A percentile compares a stretch with the other conserved stretches of the same genome.
Evolutionary conservation across 257 asterid species (phyloP).

Genomic region (Nicotiana knightiana): DNA sequence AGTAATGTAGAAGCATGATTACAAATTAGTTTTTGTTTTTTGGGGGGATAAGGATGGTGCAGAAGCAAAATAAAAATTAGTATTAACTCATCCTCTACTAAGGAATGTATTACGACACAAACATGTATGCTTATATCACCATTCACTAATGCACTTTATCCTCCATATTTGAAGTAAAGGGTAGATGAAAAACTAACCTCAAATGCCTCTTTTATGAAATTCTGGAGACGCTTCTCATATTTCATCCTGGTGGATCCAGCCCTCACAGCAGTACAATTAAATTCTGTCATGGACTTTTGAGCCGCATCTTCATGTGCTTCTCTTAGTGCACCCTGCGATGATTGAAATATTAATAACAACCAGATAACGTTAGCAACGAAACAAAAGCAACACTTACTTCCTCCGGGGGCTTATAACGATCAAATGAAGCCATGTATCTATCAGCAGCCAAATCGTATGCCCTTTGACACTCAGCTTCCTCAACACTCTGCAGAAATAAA

Average conservation of each 20-base stretch:
- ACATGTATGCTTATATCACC: background rate
- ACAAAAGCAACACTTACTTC: constrained; percentile 53
- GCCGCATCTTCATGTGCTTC: constrained; percentile 94
- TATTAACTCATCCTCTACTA: background rate
- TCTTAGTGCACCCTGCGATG: constrained; percentile 66
- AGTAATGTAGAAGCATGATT: too few species aligned
- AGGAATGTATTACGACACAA: background rate
- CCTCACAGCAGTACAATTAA: constrained; percentile 84
- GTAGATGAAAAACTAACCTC: constrained; percentile 46
- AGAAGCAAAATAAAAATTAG: background rate
- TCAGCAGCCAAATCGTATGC: constrained; percentile 82
- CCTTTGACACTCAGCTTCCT: constrained; percentile 96
- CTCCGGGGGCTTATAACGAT: constrained; percentile 84
- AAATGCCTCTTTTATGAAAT: constrained; percentile 73
- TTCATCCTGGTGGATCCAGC: constrained; percentile 71
- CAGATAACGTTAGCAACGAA: background rate
- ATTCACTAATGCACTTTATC: background rate
- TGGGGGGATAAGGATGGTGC: background rate
- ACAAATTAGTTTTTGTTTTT: background rate
- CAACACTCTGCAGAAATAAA: constrained; percentile 60
- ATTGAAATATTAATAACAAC: constrained; percentile 21
- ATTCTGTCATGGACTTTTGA: constrained; percentile 64
- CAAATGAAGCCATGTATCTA: constrained; percentile 68
- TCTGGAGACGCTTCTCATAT: constrained; percentile 82
- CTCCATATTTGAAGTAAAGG: background rate